Conservation (phyloP, 163 green algal genomes). For the Prototheca cutis region DNA sequence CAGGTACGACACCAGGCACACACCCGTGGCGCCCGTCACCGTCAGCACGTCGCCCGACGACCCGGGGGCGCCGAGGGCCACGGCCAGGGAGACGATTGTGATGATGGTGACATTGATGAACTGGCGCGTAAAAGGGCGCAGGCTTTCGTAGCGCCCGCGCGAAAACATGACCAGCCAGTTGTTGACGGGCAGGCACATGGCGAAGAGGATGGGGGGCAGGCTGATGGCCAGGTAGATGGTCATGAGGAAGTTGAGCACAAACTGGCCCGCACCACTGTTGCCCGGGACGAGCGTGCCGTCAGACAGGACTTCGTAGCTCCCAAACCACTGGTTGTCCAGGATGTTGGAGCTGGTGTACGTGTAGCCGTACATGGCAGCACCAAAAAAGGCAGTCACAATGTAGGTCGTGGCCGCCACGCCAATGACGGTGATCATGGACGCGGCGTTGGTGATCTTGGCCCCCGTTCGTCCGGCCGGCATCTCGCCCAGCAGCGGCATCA, state of each 20-base stretch:
- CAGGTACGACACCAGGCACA: conserved; percentile 26
- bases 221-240: conserved; percentile 25
- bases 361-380: conserved; percentile 18
- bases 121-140: conserved; percentile 9
- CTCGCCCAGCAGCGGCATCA: conserved; percentile 61
- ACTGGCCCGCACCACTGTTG: conserved; percentile 7
- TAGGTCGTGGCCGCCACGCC: conserved; percentile 19
- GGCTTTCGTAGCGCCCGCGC: neutral
- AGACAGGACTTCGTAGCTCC: neutral
- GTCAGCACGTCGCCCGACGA: conserved; percentile 18
- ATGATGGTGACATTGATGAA: conserved; percentile 17
- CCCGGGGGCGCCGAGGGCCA: conserved; percentile 9
- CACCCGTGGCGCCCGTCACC: conserved; percentile 23
- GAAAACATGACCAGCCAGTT: neutral
- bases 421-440: conserved; percentile 3
- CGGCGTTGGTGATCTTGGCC: conserved; percentile 17
- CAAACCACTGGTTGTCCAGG: conserved; percentile 18
- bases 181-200: conserved; percentile 13
- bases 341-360: conserved; percentile 15
- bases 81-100: conserved; percentile 11
- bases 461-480: conserved; percentile 41
- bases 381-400: conserved; percentile 27
- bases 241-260: conserved; percentile 27
- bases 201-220: conserved; percentile 21
- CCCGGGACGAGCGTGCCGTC: conserved; percentile 1